phyloP scores from a whole-genome alignment of 257 asterid species.

The Plantago elongata region DNA sequence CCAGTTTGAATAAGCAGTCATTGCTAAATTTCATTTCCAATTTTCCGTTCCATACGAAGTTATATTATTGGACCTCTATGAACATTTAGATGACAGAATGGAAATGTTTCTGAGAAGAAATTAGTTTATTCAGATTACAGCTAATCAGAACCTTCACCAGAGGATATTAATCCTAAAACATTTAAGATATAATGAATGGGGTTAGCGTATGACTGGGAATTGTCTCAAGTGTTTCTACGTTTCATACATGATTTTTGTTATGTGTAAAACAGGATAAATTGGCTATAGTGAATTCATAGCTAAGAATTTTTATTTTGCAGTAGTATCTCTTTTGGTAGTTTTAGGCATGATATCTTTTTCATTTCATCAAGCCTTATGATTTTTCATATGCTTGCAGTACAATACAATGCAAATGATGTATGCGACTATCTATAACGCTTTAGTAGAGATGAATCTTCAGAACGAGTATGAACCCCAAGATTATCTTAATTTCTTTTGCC shows the following conservation, averaged over 20 bases:
- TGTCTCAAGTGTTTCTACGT: no score
- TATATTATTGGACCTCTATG: no score
- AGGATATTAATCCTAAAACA: not conserved
- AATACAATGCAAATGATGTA: conserved; percentile 98
- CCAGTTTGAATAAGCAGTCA: no score
- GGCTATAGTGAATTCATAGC: not conserved
- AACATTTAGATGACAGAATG: no score
- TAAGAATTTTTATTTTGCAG: not conserved
- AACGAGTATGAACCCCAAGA: conserved; percentile 72
- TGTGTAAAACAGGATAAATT: not conserved
- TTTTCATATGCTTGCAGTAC: conserved; percentile 39
- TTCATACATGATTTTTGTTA: no score
- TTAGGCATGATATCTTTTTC: not conserved
- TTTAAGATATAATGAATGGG: not conserved
- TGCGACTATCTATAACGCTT: conserved; percentile 67
- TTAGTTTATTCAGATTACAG: no score
- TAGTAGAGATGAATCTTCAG: conserved; percentile 69
- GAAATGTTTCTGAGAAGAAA: no score
- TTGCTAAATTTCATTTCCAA: no score
- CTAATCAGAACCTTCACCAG: not conserved
- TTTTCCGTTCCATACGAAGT: no score
- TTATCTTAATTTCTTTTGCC: conserved; percentile 81
- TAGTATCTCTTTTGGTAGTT: not conserved
- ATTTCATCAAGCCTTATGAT: not conserved
- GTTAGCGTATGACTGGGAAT: not conserved